Evolutionary conservation across 768 basidiomycete genomes (phyloP).

Genomic region (Mycena chlorophos): DNA sequence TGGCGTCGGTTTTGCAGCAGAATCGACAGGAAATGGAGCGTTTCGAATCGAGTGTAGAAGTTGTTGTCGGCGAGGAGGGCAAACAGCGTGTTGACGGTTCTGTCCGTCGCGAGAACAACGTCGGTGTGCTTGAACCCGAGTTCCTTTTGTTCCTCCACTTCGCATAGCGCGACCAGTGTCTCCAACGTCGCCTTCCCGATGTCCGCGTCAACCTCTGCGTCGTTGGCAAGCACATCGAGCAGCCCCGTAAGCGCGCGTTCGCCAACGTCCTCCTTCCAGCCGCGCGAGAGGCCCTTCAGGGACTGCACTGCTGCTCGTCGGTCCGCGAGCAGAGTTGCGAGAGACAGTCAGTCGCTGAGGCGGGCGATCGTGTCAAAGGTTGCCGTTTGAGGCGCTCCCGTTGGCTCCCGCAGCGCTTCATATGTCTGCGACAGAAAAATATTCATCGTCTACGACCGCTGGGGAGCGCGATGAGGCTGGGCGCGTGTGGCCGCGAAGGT

Average conservation of each 20-base stretch:
- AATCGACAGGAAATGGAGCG: slow-evolving; percentile 77
- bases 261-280: slow-evolving; percentile 89
- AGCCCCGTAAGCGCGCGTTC: slow-evolving; percentile 74
- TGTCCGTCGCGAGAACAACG: slow-evolving; percentile 68
- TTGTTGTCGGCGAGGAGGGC: slow-evolving; percentile 69
- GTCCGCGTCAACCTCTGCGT: slow-evolving; percentile 88
- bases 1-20: slow-evolving; percentile 82
- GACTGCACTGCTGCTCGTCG: slow-evolving; percentile 90
- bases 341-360: slow-evolving; percentile 86
- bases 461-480: too few relatives aligned
- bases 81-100: slow-evolving; percentile 73
- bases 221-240: slow-evolving; percentile 78
- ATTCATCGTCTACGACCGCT: too few relatives aligned
- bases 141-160: slow-evolving; percentile 73
- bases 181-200: slow-evolving; percentile 92
- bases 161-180: slow-evolving; percentile 83
- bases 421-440: slow-evolving; percentile 86
- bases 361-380: slow-evolving; percentile 83
- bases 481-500: too few relatives aligned
- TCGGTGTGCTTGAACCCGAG: slow-evolving; percentile 87
- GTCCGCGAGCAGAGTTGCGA: slow-evolving; percentile 87
- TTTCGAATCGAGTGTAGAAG: slow-evolving; percentile 84
- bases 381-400: slow-evolving; percentile 80
- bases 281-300: slow-evolving; percentile 88
- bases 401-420: slow-evolving; percentile 80